Evolutionary conservation across 306 rosid species (phyloP).

Genomic region (Ormosia semicastrata): DNA sequence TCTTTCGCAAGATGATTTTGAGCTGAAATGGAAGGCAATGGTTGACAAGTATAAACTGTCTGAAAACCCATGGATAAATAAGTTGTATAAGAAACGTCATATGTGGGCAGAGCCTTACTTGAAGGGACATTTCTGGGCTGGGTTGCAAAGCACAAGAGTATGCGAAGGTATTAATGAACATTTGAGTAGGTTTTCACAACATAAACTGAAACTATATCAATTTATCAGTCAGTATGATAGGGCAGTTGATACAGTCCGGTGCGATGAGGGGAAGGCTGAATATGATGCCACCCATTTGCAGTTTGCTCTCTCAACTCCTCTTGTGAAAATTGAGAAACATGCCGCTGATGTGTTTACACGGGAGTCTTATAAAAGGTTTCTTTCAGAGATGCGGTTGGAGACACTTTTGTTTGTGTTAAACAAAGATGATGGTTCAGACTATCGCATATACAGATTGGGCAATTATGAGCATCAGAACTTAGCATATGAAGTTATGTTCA

Average conservation of each 20-base stretch:
- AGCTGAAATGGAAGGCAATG: constrained; percentile 17
- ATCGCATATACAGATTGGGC: constrained; percentile 5
- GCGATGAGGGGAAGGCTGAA: not conserved
- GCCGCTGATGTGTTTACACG: constrained; percentile 3
- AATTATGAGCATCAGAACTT: not conserved
- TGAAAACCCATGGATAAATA: not conserved
- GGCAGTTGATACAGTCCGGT: not conserved
- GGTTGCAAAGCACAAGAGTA: not conserved
- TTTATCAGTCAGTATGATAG: not conserved
- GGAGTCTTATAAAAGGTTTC: constrained; percentile 7
- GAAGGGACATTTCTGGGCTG: constrained; percentile 17
- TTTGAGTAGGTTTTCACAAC: not conserved
- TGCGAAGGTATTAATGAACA: not conserved
- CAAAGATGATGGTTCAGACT: not conserved
- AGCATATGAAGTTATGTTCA: not conserved
- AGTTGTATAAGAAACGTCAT: constrained; percentile 4
- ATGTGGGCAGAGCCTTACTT: constrained; percentile 31
- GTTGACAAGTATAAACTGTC: not conserved
- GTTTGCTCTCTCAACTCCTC: not conserved
- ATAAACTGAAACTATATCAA: not conserved
- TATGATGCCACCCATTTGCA: not conserved
- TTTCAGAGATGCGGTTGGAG: constrained; percentile 15
- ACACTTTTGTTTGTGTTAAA: not conserved
- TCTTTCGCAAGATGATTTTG: not conserved
- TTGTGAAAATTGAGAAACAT: constrained; percentile 2